Evolutionary conservation across 129 eudicot genomes (phyloP).

Genomic region (Arctium lappa): DNA sequence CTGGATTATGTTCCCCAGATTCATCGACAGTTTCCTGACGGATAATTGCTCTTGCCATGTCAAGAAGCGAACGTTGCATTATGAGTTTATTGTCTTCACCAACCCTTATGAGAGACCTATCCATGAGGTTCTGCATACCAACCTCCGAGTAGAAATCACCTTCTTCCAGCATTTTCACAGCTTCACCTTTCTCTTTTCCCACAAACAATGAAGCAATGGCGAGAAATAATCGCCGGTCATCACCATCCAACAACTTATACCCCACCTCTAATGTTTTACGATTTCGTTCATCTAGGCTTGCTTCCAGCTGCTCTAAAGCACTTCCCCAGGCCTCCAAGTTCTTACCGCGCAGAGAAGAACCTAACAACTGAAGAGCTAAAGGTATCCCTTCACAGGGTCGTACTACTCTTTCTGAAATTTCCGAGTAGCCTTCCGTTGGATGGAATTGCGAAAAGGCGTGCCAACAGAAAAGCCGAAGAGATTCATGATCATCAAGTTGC

Average conservation of each 20-base stretch:
- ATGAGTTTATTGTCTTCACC: constrained; percentile 15
- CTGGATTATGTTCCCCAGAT: neutral
- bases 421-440: constrained; percentile 8
- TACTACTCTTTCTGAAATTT: neutral
- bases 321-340: constrained; percentile 16
- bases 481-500: constrained; percentile 16
- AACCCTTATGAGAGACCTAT: constrained; percentile 24
- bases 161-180: constrained; percentile 12
- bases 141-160: constrained; percentile 15
- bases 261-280: constrained; percentile 21
- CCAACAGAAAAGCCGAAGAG: constrained; percentile 28
- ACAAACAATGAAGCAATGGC: constrained; percentile 26
- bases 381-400: constrained; percentile 26
- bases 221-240: constrained; percentile 25
- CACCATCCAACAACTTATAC: constrained; percentile 23
- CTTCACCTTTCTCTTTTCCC: constrained; percentile 23
- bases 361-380: constrained; percentile 28
- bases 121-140: constrained; percentile 33
- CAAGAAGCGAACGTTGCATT: constrained; percentile 34
- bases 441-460: constrained; percentile 27
- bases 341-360: constrained; percentile 28
- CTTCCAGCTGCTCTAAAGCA: constrained; percentile 21
- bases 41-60: constrained; percentile 32
- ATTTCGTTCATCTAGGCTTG: constrained; percentile 16
- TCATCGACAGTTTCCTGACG: constrained; percentile 10